Evolutionary conservation across 805 yeast species (phyloP).

Genomic region (Lipomyces yamadae): DNA sequence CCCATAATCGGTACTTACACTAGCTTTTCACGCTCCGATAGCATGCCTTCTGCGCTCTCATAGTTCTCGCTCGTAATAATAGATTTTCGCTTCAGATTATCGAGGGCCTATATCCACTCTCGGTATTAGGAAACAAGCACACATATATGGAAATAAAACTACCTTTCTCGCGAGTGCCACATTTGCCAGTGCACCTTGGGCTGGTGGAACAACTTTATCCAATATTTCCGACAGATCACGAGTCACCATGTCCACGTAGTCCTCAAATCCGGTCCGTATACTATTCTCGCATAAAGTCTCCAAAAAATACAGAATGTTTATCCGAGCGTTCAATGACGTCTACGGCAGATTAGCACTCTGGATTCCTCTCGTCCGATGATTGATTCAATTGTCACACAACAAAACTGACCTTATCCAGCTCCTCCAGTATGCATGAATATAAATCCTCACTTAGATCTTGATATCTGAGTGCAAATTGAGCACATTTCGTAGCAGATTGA

Average conservation of each 20-base stretch:
- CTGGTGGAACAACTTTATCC: slow-evolving; percentile 43
- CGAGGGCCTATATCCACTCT: slow-evolving; percentile 24
- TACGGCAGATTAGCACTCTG: background rate
- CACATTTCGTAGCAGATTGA: slow-evolving; percentile 53
- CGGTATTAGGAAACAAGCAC: background rate
- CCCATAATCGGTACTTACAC: slow-evolving; percentile 23
- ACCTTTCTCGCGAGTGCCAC: slow-evolving; percentile 32
- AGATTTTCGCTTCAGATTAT: slow-evolving; percentile 26
- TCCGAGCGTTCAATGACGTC: slow-evolving; percentile 62
- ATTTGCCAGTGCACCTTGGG: slow-evolving; percentile 39
- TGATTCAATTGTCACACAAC: background rate
- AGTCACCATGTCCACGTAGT: slow-evolving; percentile 42
- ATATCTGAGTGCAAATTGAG: slow-evolving; percentile 59
- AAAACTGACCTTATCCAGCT: slow-evolving; percentile 48
- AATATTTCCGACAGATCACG: slow-evolving; percentile 43
- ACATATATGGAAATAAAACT: background rate
- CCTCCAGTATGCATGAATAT: slow-evolving; percentile 68
- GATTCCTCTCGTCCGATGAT: background rate
- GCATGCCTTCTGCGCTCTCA: slow-evolving; percentile 30
- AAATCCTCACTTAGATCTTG: slow-evolving; percentile 68
- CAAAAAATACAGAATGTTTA: slow-evolving; percentile 70
- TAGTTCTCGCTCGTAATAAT: slow-evolving; percentile 28
- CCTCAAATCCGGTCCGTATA: slow-evolving; percentile 41
- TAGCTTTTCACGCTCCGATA: slow-evolving; percentile 25
- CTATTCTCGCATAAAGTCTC: slow-evolving; percentile 58